Percentiles rank a stretch among this genome's conserved stretches.
Evolutionary conservation across 1,284 basidiomycete species (phyloP).

Genomic region (Malassezia furfur): DNA sequence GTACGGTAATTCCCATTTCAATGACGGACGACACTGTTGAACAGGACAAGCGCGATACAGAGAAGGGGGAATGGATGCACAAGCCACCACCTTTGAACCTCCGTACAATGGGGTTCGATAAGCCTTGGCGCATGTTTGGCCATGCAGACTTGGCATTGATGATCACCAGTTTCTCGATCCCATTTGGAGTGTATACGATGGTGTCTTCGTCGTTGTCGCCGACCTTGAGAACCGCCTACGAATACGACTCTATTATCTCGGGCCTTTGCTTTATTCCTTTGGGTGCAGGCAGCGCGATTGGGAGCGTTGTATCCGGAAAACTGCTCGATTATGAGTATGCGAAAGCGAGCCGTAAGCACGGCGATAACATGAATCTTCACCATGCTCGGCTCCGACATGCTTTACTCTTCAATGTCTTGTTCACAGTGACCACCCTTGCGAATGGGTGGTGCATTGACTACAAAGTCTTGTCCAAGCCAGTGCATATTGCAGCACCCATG

Average conservation of each 20-base stretch:
- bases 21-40: neutral
- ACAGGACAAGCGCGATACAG: neutral
- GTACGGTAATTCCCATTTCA: conserved; percentile 10
- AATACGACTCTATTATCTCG: conserved; percentile 57
- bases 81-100: conserved; percentile 21
- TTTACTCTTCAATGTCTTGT: neutral
- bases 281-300: conserved; percentile 49
- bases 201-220: conserved; percentile 60
- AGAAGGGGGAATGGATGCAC: neutral
- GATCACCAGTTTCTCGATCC: conserved; percentile 54
- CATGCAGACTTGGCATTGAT: conserved; percentile 27
- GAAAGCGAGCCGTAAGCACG: neutral
- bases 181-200: conserved; percentile 60
- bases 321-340: conserved; percentile 18
- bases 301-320: conserved; percentile 13
- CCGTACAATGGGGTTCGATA: conserved; percentile 23
- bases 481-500: conserved; percentile 12
- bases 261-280: conserved; percentile 64
- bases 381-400: conserved; percentile 4
- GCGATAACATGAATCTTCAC: conserved; percentile 4
- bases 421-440: neutral
- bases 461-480: neutral
- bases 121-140: conserved; percentile 26
- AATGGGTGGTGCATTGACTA: conserved; percentile 13
- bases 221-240: conserved; percentile 57